Evolutionary conservation across 2,329 filamentous ascomycete species (phyloP).

Genomic region (Penicillium sp.): DNA sequence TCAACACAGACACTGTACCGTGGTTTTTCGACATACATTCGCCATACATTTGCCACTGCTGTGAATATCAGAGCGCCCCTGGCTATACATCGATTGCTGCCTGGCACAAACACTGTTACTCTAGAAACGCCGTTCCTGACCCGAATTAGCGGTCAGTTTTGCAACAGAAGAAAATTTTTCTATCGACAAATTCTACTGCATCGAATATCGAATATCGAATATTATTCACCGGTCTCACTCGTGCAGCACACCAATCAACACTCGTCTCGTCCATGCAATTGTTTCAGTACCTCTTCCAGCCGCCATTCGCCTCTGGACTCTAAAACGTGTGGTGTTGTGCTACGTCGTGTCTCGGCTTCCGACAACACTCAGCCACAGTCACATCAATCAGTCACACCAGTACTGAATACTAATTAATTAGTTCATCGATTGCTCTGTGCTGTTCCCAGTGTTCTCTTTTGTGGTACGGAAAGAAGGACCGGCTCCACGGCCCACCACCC

Average conservation of each 20-base stretch:
- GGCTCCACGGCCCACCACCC: neutral
- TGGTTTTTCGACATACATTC: neutral
- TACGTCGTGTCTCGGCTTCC: neutral
- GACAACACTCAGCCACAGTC: neutral
- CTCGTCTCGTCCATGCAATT: conserved; percentile 9
- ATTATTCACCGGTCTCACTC: too few species aligned
- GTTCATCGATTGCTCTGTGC: neutral
- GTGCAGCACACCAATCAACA: too few species aligned
- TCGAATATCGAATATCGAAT: too few species aligned
- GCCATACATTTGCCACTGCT: neutral
- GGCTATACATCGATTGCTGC: conserved; percentile 8
- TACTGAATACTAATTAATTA: neutral
- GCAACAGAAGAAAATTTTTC: conserved; percentile 8
- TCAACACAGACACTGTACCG: neutral
- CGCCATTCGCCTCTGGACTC: conserved; percentile 3
- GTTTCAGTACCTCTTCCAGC: conserved; percentile 8
- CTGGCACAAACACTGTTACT: conserved; percentile 9
- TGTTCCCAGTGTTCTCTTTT: too few species aligned
- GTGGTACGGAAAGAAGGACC: too few species aligned
- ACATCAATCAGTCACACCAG: neutral
- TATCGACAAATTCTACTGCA: neutral
- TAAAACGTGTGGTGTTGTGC: conserved; percentile 7
- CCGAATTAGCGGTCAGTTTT: conserved; percentile 15
- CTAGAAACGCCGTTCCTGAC: conserved; percentile 13
- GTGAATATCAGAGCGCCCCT: neutral